Percentiles rank a stretch among this genome's conserved stretches.
Evolutionary conservation across 768 basidiomycete species (phyloP).

Genomic region (Hemileccinum impolitum): DNA sequence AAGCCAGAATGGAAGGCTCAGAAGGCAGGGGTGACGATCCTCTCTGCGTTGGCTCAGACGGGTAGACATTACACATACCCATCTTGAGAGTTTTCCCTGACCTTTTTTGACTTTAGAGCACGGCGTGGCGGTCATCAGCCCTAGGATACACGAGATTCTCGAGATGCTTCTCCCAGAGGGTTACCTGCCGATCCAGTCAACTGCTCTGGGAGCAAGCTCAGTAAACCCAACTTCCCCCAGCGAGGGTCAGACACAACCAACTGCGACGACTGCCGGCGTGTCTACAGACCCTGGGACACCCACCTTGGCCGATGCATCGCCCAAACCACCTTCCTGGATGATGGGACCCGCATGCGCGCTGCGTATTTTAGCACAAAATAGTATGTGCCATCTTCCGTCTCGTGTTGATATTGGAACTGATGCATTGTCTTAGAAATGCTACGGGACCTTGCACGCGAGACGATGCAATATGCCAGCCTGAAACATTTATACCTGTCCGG

Average conservation of each 20-base stretch:
- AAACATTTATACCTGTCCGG: conserved; percentile 17
- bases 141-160: conserved; percentile 9
- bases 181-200: conserved; percentile 5
- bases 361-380: conserved; percentile 14
- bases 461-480: conserved; percentile 12
- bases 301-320: not conserved
- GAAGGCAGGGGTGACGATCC: conserved; percentile 23
- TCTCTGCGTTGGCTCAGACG: conserved; percentile 21
- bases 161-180: conserved; percentile 17
- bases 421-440: conserved; percentile 6
- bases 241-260: not conserved
- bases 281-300: not conserved
- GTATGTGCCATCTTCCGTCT: not conserved
- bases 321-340: conserved; percentile 17
- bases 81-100: not conserved
- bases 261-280: not conserved
- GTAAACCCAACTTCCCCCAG: not conserved
- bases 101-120: conserved; percentile 7
- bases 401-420: not conserved
- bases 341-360: conserved; percentile 25
- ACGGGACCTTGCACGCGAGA: conserved; percentile 1
- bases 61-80: conserved; percentile 1
- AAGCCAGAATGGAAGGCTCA: conserved; percentile 12
- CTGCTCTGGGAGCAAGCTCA: not conserved
- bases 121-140: conserved; percentile 9